Conservation (phyloP, 2,329 filamentous ascomycete genomes). For the Huntiella decipiens region DNA sequence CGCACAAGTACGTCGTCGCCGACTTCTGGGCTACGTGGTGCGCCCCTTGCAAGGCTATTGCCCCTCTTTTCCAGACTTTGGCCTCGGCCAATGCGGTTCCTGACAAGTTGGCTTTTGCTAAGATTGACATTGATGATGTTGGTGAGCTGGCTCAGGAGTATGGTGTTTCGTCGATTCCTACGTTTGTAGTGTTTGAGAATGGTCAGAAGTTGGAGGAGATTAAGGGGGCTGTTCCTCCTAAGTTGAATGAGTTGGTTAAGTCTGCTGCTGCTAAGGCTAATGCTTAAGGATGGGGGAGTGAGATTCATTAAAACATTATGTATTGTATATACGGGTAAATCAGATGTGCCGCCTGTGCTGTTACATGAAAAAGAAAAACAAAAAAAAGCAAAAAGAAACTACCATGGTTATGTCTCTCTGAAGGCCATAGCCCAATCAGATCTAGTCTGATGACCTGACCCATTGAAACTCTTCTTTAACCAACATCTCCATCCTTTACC, state of each 20-base stretch:
- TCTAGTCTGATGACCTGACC: conserved; percentile 16
- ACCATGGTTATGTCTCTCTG: conserved; percentile 12
- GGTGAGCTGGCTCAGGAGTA: conserved; percentile 30
- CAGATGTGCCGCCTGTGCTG: too few species aligned
- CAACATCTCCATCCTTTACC: conserved; percentile 22
- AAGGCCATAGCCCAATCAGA: conserved; percentile 26
- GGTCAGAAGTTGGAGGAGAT: conserved; percentile 19
- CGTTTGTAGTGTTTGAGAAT: conserved; percentile 40
- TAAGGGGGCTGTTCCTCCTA: conserved; percentile 10
- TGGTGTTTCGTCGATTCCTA: conserved; percentile 36
- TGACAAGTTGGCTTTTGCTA: conserved; percentile 32
- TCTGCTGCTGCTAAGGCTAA: conserved; percentile 15
- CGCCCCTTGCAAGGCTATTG: conserved; percentile 40
- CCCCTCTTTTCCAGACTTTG: conserved; percentile 32
- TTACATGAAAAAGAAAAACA: not conserved
- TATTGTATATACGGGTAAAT: not conserved
- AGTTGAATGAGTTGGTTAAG: conserved; percentile 11
- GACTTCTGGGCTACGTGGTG: conserved; percentile 44
- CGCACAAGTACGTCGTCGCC: conserved; percentile 31
- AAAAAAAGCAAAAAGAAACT: conserved; percentile 3
- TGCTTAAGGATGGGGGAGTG: conserved; percentile 14
- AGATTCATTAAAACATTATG: conserved; percentile 1
- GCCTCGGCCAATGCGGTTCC: conserved; percentile 21
- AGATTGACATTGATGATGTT: conserved; percentile 38
- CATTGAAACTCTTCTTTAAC: conserved; percentile 22